Evolutionary conservation across 805 yeast genomes (phyloP), one percentile per base, ranked within the genome.

Genomic region (Wickerhamiella cacticola): DNA sequence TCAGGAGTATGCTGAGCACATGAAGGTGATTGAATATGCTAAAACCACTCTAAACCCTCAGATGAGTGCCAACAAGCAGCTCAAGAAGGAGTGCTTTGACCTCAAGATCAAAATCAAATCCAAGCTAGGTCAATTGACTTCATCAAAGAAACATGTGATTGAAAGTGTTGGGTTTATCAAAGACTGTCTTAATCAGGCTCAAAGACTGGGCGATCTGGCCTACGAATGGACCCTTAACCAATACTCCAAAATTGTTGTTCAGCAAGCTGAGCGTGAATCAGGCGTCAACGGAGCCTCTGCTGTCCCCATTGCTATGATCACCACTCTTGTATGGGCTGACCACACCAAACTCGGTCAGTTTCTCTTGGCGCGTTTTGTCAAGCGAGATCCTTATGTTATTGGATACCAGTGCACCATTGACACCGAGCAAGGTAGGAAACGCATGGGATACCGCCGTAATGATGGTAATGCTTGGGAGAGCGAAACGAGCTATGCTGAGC

Each of bases 221-320:
- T 82, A 67, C 56, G 63, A 72, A 28, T 88, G 94, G 87, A 71
- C 82, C 5, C 65, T 87, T 29, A 92, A 92, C 59, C 81, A 80
- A 58, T 73, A 83, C 24, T 82, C 96, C 4, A 92, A 92, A 59
- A 82, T 89, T 3, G 67, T 88, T 1, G 84, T 92, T 1, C 76
- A 82, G 23, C 98, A 92, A 65, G 89, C 96, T 1, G 97, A 88
- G 63, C 76, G 94, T 1, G 98, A 92, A 63, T 88, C 86, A 7
- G 72, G 82, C 13, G 94, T 83, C 0, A 75, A 80, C 50, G 79
- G 94, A 1, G 74, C 76, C 38, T 77, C 87, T 2, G 83, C 96
- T 0, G 58, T 82, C 7, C 94, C 98, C 0, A 66, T 92, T 40
- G 95, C 85, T 0, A 73, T 72, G 56, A 63, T 89, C 28, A 68